Evolutionary conservation across 305 asterid species (phyloP).

Genomic region (Rubia tinctorum): DNA sequence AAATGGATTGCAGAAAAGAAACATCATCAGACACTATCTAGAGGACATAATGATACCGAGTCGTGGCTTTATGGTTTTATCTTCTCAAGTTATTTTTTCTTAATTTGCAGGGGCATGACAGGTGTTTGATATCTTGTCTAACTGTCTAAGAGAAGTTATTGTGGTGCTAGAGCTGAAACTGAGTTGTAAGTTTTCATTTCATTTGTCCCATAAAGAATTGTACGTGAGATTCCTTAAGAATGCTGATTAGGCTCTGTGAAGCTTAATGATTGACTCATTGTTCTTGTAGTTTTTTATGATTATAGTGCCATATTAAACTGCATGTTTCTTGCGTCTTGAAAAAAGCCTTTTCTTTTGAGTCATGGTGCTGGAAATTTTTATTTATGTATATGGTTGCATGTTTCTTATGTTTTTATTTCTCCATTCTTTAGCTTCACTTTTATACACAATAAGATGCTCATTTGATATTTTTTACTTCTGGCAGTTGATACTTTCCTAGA

Average conservation of each 20-base stretch:
- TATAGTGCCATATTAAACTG: not conserved
- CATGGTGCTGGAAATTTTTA: not conserved
- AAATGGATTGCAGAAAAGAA: slow-evolving; percentile 65
- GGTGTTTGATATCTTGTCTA: no score
- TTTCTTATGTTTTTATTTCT: not conserved
- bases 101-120: no score
- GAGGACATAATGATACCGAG: slow-evolving; percentile 79
- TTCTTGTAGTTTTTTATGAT: not conserved
- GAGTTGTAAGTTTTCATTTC: no score
- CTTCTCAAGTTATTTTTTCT: no score
- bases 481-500: slow-evolving; percentile 83
- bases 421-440: slow-evolving; percentile 11
- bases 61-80: no score
- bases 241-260: not conserved
- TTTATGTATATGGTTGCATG: not conserved
- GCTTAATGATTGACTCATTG: not conserved
- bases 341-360: not conserved
- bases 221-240: no score
- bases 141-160: no score
- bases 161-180: no score
- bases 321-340: not conserved
- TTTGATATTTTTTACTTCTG: slow-evolving; percentile 26
- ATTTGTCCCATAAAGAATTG: no score
- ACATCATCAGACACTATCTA: slow-evolving; percentile 90
- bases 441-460: slow-evolving; percentile 17